Evolutionary conservation across 179 eudicot species (phyloP), one percentile per base, ranked within the genome.

Genomic region (Beta corolliflora): DNA sequence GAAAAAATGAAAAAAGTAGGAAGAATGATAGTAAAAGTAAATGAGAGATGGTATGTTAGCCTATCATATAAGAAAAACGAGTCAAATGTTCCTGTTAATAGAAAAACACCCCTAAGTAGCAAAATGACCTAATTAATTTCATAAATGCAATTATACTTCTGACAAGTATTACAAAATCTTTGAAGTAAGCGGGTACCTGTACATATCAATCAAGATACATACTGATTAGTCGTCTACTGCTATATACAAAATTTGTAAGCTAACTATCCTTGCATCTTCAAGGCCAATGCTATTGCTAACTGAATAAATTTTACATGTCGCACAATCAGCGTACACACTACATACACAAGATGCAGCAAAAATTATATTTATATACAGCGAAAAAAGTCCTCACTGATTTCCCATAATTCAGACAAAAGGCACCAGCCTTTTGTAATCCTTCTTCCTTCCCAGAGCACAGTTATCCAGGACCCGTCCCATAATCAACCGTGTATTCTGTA

Each of bases 391-490:
- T 83, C 75, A 90, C 14, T 83, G 86, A 79, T 91, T 90, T 53
- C 91, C 92, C 55, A 81, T 85, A 75, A 85, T 88, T 19, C 96
- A 84, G 63, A 96, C 99, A 77, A 96, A 96, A 53, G 98, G 99
- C 45, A 93, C 99, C 85, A 96, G 83, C 83, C 97, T 91, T 87
- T 91, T 90, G 79, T 92, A 91, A 71, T 94, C 98, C 85, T 94
- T 96, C 85, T 91, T 87, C 89, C 94, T 89, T 25, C 97, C 99
- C 48, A 96, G 92, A 0, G 98, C 97, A 78, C 97, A 94, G 76
- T 84, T 93, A 73, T 94, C 97, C 18, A 96, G 90, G 80, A 96
- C 98, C 68, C 93, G 87, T 14, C 98, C 98, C 15, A 96, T 93
- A 77, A 94, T 91, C 84, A 92, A 80, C 50, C 93, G 90, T 0